Evolutionary conservation across 2,329 filamentous ascomycete species (phyloP), one percentile per base, ranked within the genome.

Genomic region (Penicillium sp.): DNA sequence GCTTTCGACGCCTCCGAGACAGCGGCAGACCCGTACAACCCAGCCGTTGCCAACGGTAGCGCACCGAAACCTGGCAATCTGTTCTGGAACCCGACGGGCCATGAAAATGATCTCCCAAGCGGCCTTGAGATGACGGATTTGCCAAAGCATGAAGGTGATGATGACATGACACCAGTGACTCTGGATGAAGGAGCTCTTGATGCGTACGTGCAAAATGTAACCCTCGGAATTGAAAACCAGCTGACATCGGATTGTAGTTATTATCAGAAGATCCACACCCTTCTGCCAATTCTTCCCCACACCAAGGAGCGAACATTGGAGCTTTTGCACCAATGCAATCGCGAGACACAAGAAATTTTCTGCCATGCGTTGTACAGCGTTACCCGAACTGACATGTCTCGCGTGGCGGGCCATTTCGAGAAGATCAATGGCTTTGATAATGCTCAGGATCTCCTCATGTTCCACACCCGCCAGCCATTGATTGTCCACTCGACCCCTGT

Each of bases 271-370:
- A 72, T 78, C 23, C 76, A 78, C 59, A 68, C 69, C 7, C 59
- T 77, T 21, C 64, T 77, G 23, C 76, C 76, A 1, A 71, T 78
- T 23, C 65, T 78, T n/a, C 72, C 76, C 10, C 70, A 74, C 59
- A 73, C 74, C 13, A 72, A 68, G 48, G 72, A 76, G 31, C 70
- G 73, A 36, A 66, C 76, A 40, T 59, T 72, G 40, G 70, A 70
- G 44, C 64, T 74, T 48, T 68, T 78, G 21, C 71, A 75, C 43
- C 72, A 74, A 55, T 73, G 73, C 60, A 73, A 67, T 43, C 73
- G 76, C 33, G 70, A 73, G 49, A 64, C 74, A 15, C 76, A 78
- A 59, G 74, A 77, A 53, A 70, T 72, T 0, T 77, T 77, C 53
- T 65, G 74, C 27, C 73, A 76, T 57, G 70, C 69, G 5, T 59